These are phyloP conservation scores for Drosera capensis DNA, from an alignment of 148 eudicot genomes.

Conservation along the genomic window DNA sequence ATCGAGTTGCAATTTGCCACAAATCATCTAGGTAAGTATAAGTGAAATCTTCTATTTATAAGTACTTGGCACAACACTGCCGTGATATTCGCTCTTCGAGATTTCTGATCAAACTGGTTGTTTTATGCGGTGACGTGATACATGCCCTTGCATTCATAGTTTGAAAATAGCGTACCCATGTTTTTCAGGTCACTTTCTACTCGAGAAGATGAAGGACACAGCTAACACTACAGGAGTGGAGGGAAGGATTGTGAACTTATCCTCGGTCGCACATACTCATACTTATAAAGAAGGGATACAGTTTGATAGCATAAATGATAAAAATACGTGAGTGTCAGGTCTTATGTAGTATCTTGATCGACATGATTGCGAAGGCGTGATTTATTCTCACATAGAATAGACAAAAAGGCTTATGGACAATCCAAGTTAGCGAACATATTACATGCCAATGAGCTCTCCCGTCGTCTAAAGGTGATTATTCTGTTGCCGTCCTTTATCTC, in stretches of 20 bases:
- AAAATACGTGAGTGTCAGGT: slow-evolving; percentile 26
- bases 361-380: background rate
- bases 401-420: slow-evolving; percentile 75
- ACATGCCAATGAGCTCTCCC: slow-evolving; percentile 69
- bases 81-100: no score
- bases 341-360: background rate
- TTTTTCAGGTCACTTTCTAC: slow-evolving; percentile 56
- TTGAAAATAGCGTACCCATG: background rate
- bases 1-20: slow-evolving; percentile 84
- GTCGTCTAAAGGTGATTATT: slow-evolving; percentile 42
- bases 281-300: slow-evolving; percentile 36
- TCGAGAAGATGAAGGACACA: slow-evolving; percentile 68
- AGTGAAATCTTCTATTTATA: background rate
- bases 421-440: slow-evolving; percentile 67
- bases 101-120: no score
- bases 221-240: slow-evolving; percentile 43
- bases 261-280: slow-evolving; percentile 54
- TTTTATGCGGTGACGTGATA: no score
- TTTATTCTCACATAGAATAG: slow-evolving; percentile 8
- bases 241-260: slow-evolving; percentile 65
- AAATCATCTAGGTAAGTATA: slow-evolving; percentile 48
- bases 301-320: slow-evolving; percentile 43
- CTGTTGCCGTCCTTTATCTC: background rate
- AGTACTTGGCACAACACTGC: background rate
- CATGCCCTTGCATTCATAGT: background rate